Base-by-base conservation (phyloP, 768 basidiomycete species). In the Lepiota venenata region DNA sequence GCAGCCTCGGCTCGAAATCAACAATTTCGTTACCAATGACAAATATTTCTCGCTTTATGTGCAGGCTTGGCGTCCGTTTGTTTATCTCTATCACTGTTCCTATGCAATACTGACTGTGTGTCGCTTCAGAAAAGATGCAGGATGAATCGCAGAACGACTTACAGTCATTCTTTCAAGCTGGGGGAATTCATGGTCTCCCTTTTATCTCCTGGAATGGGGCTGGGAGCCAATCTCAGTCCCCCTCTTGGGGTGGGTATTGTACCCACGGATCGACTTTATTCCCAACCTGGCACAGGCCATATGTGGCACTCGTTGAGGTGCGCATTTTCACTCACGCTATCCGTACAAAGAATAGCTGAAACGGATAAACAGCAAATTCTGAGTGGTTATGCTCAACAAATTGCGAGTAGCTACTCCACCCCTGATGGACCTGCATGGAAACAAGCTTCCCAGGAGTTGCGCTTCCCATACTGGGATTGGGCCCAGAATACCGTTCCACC, bases 261-360 rank as follows among this genome's bases (percentile, higher is more conserved):
- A 74, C 72, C 18, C 82, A 84, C 61, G 77, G 76, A 18, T 73
- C 73, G 0, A 68, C 74, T 10, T 65, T 81, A 10, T 82, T 82
- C 69, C 80, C 80, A 10, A 79, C 77, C 8, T 82, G 78, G 76
- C 81, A 84, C 59, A 66, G 82, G 48, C 77, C 79, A 2, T 82
- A 82, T 58, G 62, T 82, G 27, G 62, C 73, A 18, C 62, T 81
- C 2, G 75, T 71, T 52, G 81, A 84, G 71, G 81, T 80, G 46
- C 6, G 68, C 29, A 14, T n/a, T 12, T 4, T 25, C 3, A 22
- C 42, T 40, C 21, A 38, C 1, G 15, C 6, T n/a, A 3, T 21
- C 16, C 27, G 18, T 39, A 10, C 22, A 18, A 14, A 36, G 21
- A 14, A 36, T 37, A 47, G 15, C 50, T 47, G 16, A 56, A 12